Conservation (phyloP, 768 basidiomycete species). For the Suillus fuscotomentosus region DNA sequence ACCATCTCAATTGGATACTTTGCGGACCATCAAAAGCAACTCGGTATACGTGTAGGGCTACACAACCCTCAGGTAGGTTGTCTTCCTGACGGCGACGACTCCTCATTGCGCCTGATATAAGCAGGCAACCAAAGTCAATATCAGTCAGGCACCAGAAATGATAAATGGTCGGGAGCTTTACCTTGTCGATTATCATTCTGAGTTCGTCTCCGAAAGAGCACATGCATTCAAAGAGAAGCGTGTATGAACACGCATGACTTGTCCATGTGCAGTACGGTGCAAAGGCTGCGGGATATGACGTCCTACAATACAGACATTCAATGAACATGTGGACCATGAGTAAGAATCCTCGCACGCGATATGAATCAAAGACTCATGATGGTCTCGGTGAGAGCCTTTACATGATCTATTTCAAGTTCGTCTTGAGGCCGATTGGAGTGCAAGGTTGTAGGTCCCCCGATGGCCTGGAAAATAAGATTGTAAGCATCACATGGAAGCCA, state of each 20-base stretch:
- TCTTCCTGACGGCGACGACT: not conserved
- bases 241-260: not conserved
- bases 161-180: not conserved
- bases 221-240: not conserved
- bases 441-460: not conserved
- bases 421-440: not conserved
- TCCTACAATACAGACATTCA: not conserved
- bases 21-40: not conserved
- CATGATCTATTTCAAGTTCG: not conserved
- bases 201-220: not conserved
- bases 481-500: not conserved
- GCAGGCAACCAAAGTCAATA: not conserved
- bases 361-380: not conserved
- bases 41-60: not conserved
- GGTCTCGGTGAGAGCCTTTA: constrained; percentile 1
- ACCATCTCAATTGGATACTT: not conserved
- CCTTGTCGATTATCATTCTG: not conserved
- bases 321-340: not conserved
- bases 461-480: not conserved
- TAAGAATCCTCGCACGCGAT: not conserved
- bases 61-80: not conserved
- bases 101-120: not conserved
- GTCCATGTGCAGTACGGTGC: not conserved
- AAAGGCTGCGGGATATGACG: not conserved
- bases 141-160: not conserved